These are phyloP conservation scores for Cucumis melo DNA, from an alignment of 306 rosid species.

Conservation along the genomic window DNA sequence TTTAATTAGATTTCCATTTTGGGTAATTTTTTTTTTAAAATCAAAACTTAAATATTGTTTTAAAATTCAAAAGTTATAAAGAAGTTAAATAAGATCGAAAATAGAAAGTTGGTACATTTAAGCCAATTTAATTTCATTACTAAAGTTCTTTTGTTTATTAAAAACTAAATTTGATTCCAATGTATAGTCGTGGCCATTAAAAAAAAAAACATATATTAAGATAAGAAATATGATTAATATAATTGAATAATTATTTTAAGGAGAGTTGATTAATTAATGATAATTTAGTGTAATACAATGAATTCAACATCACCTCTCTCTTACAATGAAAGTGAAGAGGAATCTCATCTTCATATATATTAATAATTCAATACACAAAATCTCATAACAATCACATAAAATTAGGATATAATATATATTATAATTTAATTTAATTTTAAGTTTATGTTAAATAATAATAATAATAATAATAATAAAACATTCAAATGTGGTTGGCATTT, in stretches of 20 bases:
- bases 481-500: neutral
- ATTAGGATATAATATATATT: neutral
- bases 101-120: no score
- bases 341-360: neutral
- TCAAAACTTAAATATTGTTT: neutral
- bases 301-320: neutral
- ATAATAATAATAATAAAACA: neutral
- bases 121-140: no score
- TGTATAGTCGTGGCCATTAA: no score
- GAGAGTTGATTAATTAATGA: neutral
- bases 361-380: neutral
- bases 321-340: neutral
- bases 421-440: neutral
- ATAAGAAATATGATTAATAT: neutral
- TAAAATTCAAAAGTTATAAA: neutral
- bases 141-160: no score
- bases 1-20: neutral
- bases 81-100: neutral
- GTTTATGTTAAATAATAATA: neutral
- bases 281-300: constrained; percentile 1
- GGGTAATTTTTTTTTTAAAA: neutral
- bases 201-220: neutral
- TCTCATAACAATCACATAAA: neutral
- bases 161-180: no score
- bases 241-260: neutral